These are phyloP conservation scores for Fusarium papillatum DNA, from an alignment of 2,329 filamentous ascomycete species.

Conservation along the genomic window DNA sequence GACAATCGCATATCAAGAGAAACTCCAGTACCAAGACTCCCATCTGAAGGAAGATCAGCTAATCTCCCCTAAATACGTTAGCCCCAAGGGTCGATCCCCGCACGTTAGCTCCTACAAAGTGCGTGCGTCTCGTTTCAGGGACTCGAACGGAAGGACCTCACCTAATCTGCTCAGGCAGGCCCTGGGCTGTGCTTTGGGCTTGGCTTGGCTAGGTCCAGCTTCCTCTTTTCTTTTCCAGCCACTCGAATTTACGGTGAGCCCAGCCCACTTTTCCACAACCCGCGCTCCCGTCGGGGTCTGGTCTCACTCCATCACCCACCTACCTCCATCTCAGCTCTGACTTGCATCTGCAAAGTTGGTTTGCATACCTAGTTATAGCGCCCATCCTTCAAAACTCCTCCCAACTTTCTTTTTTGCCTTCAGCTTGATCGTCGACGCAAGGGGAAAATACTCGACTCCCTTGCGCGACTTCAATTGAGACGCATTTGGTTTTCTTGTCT, in stretches of 20 bases:
- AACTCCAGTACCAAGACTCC: neutral
- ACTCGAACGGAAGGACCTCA: neutral
- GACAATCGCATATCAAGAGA: neutral
- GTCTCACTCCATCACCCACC: no score
- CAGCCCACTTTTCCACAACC: neutral
- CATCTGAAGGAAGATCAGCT: neutral
- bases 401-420: neutral
- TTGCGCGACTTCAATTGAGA: neutral
- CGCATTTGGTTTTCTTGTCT: neutral
- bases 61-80: neutral
- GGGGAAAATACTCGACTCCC: neutral
- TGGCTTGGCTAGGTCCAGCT: no score
- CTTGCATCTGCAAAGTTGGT: constrained; percentile 35
- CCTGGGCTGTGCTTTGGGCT: no score
- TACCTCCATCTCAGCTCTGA: constrained; percentile 24
- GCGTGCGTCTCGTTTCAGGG: constrained; percentile 9
- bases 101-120: constrained; percentile 9
- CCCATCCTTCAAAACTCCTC: neutral
- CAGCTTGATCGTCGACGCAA: neutral
- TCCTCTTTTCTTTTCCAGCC: constrained; percentile 33
- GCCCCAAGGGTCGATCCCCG: neutral
- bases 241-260: constrained; percentile 49
- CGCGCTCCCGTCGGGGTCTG: neutral
- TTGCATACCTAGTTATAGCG: constrained; percentile 18
- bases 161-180: neutral